phyloP scores from a whole-genome alignment of 768 basidiomycete species.

The Boletus tylopilopsis region DNA sequence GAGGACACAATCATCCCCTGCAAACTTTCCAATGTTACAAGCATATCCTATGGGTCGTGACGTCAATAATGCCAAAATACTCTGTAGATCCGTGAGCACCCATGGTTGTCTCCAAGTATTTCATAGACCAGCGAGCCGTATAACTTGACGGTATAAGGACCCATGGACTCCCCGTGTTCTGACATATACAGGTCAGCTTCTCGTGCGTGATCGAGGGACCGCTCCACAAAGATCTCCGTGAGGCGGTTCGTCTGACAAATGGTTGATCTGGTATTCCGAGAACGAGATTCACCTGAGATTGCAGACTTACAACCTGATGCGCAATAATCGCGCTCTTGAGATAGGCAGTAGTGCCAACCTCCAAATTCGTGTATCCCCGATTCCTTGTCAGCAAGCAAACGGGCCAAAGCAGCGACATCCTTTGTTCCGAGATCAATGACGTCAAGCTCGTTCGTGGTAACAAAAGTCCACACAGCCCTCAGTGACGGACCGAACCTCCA shows the following conservation, averaged over 20 bases:
- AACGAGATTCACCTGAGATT: not conserved
- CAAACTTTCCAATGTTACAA: conserved; percentile 53
- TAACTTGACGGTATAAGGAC: conserved; percentile 50
- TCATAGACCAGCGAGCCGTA: no score
- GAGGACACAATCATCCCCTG: conserved; percentile 58
- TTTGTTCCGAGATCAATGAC: conserved; percentile 23
- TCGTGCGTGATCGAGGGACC: conserved; percentile 22
- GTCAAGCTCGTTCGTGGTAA: conserved; percentile 20
- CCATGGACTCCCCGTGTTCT: conserved; percentile 26
- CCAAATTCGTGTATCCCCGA: conserved; percentile 25
- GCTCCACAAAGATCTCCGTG: conserved; percentile 27
- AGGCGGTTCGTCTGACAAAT: conserved; percentile 28
- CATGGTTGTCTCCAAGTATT: conserved; percentile 60
- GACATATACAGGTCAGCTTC: conserved; percentile 23
- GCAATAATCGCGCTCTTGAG: conserved; percentile 28
- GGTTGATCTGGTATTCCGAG: not conserved
- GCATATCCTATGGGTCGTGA: conserved; percentile 40
- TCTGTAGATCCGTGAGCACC: conserved; percentile 26
- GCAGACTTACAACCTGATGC: conserved; percentile 22
- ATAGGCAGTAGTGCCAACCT: conserved; percentile 27
- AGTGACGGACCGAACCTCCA: conserved; percentile 21
- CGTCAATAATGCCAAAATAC: not conserved
- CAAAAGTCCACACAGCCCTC: conserved; percentile 19
- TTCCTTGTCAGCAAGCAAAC: conserved; percentile 17
- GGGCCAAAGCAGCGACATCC: conserved; percentile 22